These are phyloP conservation scores for Crataegus laevigata DNA, from an alignment of 306 rosid genomes.

Conservation along the genomic window DNA sequence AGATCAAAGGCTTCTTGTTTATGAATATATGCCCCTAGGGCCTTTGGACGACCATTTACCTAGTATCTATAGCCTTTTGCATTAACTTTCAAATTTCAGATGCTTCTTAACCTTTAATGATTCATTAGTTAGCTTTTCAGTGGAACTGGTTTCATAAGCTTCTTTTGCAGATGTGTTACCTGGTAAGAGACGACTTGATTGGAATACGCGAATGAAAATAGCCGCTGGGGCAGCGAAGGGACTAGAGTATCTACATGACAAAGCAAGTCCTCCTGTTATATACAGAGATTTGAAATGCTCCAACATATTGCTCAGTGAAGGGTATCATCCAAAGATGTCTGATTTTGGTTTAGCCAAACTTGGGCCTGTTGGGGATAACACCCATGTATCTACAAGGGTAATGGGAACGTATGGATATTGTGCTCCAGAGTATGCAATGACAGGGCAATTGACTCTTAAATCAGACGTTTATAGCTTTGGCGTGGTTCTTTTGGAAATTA, in stretches of 20 bases:
- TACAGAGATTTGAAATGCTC: slow-evolving; percentile 92
- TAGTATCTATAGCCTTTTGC: slow-evolving; percentile 36
- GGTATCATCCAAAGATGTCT: slow-evolving; percentile 79
- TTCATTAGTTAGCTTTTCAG: not conserved
- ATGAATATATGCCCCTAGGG: slow-evolving; percentile 89
- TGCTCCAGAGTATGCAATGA: slow-evolving; percentile 94
- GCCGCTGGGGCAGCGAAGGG: slow-evolving; percentile 94
- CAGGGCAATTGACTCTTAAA: slow-evolving; percentile 82
- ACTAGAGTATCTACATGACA: slow-evolving; percentile 81
- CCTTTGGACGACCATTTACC: slow-evolving; percentile 90
- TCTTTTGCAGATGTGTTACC: slow-evolving; percentile 62
- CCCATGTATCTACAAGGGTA: slow-evolving; percentile 56
- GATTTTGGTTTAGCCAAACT: slow-evolving; percentile 96
- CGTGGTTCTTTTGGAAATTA: slow-evolving; percentile 85
- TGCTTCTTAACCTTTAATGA: not conserved
- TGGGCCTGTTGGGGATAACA: slow-evolving; percentile 92
- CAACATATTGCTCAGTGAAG: slow-evolving; percentile 87
- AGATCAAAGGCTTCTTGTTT: slow-evolving; percentile 95
- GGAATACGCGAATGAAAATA: slow-evolving; percentile 90
- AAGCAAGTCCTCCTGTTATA: slow-evolving; percentile 95
- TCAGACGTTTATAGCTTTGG: slow-evolving; percentile 99
- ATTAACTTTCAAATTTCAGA: not conserved
- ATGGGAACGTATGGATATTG: slow-evolving; percentile 96
- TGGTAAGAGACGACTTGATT: slow-evolving; percentile 63
- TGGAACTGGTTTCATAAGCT: slow-evolving; percentile 11